These are phyloP conservation scores for Eleusine indica DNA, from an alignment of 176 grass and related monocot species.

Conservation along the genomic window DNA sequence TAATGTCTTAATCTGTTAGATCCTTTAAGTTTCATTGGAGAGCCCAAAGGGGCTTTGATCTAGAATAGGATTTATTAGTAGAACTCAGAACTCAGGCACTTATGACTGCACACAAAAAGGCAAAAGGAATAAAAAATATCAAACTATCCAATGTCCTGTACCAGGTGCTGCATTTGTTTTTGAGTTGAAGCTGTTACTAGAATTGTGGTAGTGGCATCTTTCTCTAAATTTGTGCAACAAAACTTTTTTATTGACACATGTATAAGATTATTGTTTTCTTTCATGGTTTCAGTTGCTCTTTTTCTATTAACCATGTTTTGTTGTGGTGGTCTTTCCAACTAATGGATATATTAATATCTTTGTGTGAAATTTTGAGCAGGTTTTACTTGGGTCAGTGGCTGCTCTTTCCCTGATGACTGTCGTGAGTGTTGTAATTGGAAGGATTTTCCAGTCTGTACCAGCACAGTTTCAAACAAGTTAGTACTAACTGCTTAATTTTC, in stretches of 20 bases:
- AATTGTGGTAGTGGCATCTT: background rate
- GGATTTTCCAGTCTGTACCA: constrained; percentile 85
- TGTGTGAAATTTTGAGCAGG: constrained; percentile 50
- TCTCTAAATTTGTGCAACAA: background rate
- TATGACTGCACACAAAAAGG: background rate
- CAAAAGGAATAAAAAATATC: background rate
- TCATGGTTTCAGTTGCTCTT: background rate
- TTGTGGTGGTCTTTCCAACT: background rate
- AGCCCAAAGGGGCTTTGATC: background rate
- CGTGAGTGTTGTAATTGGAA: constrained; percentile 86
- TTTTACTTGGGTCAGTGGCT: constrained; percentile 86
- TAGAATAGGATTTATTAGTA: background rate
- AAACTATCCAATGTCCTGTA: background rate
- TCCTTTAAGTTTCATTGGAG: background rate
- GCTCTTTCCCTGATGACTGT: constrained; percentile 93
- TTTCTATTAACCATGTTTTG: constrained; percentile 2
- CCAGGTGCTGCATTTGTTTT: background rate
- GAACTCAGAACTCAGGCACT: background rate
- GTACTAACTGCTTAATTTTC: constrained; percentile 15
- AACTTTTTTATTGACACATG: background rate
- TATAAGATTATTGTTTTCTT: constrained; percentile 11
- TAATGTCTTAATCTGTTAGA: background rate
- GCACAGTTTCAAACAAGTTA: constrained; percentile 97
- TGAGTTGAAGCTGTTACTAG: constrained; percentile 1
- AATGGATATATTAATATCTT: constrained; percentile 14